Percentiles rank a stretch among this genome's conserved stretches.
These are phyloP conservation scores for Eruca vesicaria DNA, from an alignment of 441 rosid species.

Conservation along the genomic window DNA sequence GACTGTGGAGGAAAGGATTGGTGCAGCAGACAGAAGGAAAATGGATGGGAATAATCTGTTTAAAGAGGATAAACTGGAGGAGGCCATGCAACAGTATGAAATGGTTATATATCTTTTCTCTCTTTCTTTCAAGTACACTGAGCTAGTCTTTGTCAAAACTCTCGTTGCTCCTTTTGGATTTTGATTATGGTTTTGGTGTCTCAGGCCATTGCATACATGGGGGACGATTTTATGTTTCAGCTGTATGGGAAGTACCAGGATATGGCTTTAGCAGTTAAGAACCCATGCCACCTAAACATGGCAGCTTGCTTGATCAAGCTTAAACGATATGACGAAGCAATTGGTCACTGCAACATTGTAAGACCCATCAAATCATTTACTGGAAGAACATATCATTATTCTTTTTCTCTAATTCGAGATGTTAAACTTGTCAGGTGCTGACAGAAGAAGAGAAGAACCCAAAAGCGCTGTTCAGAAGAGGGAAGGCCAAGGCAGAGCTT, in stretches of 20 bases:
- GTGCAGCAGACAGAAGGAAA: slow-evolving; percentile 90
- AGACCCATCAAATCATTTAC: slow-evolving; percentile 29
- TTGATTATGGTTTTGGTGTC: slow-evolving; percentile 25
- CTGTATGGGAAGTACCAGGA: slow-evolving; percentile 92
- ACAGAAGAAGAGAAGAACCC: slow-evolving; percentile 84
- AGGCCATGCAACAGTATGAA: slow-evolving; percentile 98
- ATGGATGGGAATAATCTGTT: slow-evolving; percentile 90
- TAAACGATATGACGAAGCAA: slow-evolving; percentile 76
- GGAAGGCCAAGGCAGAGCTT: slow-evolving; percentile 86
- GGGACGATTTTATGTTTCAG: slow-evolving; percentile 97
- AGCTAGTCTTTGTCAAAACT: slow-evolving; percentile 1
- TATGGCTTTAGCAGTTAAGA: slow-evolving; percentile 96
- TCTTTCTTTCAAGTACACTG: not conserved
- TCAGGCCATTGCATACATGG: slow-evolving; percentile 93
- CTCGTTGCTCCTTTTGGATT: not conserved
- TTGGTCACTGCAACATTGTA: slow-evolving; percentile 80
- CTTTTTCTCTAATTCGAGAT: not conserved
- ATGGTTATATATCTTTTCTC: slow-evolving; percentile 55
- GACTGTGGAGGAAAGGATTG: slow-evolving; percentile 96
- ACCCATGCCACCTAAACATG: slow-evolving; percentile 92
- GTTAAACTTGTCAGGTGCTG: slow-evolving; percentile 53
- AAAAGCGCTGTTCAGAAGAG: slow-evolving; percentile 90
- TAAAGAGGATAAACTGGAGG: slow-evolving; percentile 83
- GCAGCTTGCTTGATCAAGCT: slow-evolving; percentile 94
- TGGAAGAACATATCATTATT: not conserved